Base-by-base conservation (phyloP, 495 filamentous ascomycete genomes). In the Neurospora sp. region DNA sequence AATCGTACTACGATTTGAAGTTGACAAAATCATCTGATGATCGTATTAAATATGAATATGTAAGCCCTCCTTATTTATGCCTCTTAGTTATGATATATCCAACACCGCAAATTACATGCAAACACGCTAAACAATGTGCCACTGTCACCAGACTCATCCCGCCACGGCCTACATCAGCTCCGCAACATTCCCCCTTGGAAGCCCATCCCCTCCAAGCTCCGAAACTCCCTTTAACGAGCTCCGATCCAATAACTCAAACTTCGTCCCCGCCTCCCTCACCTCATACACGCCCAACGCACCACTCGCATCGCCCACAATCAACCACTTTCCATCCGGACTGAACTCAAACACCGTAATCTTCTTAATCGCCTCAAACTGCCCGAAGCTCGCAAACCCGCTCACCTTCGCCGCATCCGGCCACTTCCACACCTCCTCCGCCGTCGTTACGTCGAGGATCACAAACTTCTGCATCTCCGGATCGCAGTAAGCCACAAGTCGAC, bases 271-370 rank as follows among this genome's bases (percentile, higher is more conserved):
- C 54, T 77, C 75, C 17, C 62, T 70, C 0, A 80, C 73, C 34
- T 77, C 69, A 66, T 80, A 81, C 28, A 80, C 75, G 0, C 79
- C 78, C 11, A 81, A 69, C 0, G 36, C 72, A 0, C 79, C 79
- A 28, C 17, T 71, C 11, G 59, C 70, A 72, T 80, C 79, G 5
- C 79, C 79, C 0, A 81, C 73, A 17, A 80, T 73, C 66, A 81
- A 15, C 72, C 74, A 70, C 48, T 69, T 59, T 5, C 78, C 77
- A n/a, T 81, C 78, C 0, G 59, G 24, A 5, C 74, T 77, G 28
- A 81, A 81, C 72, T 79, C 79, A 74, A 81, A 81, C 34, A 79
- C 79, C 3, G 73, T 79, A 4, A 80, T 74, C 28, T 75, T 76
- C 5, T 59, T 43, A 31, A 80, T 31, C 11, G 71, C 73, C 70